Percentiles rank a stretch among this genome's conserved stretches.
These are phyloP conservation scores for Leucocoprinus sp. DNA, from an alignment of 768 basidiomycete genomes.

Conservation along the genomic window DNA sequence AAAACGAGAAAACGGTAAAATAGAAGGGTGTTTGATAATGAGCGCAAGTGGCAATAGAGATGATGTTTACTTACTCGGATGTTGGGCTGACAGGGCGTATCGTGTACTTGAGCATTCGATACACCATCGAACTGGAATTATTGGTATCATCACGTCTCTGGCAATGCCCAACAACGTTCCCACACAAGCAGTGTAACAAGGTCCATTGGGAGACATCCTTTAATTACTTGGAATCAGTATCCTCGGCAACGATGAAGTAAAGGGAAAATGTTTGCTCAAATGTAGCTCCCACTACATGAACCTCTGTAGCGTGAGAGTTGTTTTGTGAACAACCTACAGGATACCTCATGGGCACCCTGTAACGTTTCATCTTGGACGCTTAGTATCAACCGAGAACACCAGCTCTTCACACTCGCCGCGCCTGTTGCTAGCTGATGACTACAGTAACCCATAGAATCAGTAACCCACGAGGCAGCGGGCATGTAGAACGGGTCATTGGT, in stretches of 20 bases:
- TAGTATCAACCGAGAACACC: slow-evolving; percentile 85
- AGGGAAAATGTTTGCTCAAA: slow-evolving; percentile 59
- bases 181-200: slow-evolving; percentile 69
- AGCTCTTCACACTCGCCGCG: slow-evolving; percentile 24
- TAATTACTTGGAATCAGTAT: slow-evolving; percentile 3
- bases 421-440: slow-evolving; percentile 13
- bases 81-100: slow-evolving; percentile 60
- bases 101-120: slow-evolving; percentile 78
- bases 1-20: slow-evolving; percentile 5
- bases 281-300: slow-evolving; percentile 81
- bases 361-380: slow-evolving; percentile 66
- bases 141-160: slow-evolving; percentile 36
- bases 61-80: slow-evolving; percentile 44
- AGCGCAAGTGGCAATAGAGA: slow-evolving; percentile 2
- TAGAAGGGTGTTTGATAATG: not conserved
- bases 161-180: slow-evolving; percentile 70
- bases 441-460: slow-evolving; percentile 9
- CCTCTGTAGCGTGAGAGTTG: slow-evolving; percentile 78
- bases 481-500: slow-evolving; percentile 43
- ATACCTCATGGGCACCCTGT: slow-evolving; percentile 12
- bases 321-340: slow-evolving; percentile 53
- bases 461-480: slow-evolving; percentile 15
- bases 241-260: slow-evolving; percentile 9
- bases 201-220: slow-evolving; percentile 59
- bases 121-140: slow-evolving; percentile 33